phyloP scores from a whole-genome alignment of 495 filamentous ascomycete genomes.

The Tuber magnatum region DNA sequence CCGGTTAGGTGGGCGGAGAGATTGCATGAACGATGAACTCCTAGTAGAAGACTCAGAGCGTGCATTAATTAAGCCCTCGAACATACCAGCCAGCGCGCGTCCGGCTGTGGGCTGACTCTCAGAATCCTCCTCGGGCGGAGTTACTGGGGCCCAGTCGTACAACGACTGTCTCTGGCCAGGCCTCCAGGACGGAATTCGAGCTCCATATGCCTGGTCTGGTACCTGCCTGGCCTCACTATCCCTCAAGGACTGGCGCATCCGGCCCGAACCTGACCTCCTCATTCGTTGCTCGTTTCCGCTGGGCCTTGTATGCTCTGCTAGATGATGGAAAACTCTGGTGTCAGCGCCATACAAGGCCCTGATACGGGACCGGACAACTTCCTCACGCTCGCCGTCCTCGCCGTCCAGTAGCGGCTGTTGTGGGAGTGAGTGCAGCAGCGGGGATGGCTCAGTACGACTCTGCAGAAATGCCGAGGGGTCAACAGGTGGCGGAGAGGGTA shows the following conservation, averaged over 20 bases:
- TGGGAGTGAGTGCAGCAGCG: slow-evolving; percentile 25
- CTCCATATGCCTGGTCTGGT: slow-evolving; percentile 34
- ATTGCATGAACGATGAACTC: slow-evolving; percentile 19
- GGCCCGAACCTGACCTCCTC: slow-evolving; percentile 23
- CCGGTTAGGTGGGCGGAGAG: slow-evolving; percentile 23
- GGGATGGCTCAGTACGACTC: slow-evolving; percentile 24
- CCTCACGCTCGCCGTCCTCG: slow-evolving; percentile 6
- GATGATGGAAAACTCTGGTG: not conserved
- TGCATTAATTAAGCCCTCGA: slow-evolving; percentile 14
- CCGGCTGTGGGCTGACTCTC: slow-evolving; percentile 16
- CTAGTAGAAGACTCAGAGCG: slow-evolving; percentile 3
- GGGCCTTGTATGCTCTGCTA: slow-evolving; percentile 1
- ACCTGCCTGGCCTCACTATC: slow-evolving; percentile 28
- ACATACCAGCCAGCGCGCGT: slow-evolving; percentile 3
- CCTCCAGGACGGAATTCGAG: slow-evolving; percentile 35
- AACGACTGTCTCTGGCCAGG: slow-evolving; percentile 39
- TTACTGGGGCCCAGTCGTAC: slow-evolving; percentile 39
- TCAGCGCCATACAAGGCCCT: slow-evolving; percentile 23
- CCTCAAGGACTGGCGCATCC: slow-evolving; percentile 26
- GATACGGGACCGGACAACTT: slow-evolving; percentile 8
- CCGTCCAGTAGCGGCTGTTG: slow-evolving; percentile 15
- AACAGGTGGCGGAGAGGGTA: slow-evolving; percentile 22
- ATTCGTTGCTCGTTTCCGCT: slow-evolving; percentile 25
- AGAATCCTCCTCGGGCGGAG: slow-evolving; percentile 28
- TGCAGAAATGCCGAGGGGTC: slow-evolving; percentile 9